Base-by-base conservation (phyloP, 495 filamentous ascomycete genomes). In the Durotheca rogersii region DNA sequence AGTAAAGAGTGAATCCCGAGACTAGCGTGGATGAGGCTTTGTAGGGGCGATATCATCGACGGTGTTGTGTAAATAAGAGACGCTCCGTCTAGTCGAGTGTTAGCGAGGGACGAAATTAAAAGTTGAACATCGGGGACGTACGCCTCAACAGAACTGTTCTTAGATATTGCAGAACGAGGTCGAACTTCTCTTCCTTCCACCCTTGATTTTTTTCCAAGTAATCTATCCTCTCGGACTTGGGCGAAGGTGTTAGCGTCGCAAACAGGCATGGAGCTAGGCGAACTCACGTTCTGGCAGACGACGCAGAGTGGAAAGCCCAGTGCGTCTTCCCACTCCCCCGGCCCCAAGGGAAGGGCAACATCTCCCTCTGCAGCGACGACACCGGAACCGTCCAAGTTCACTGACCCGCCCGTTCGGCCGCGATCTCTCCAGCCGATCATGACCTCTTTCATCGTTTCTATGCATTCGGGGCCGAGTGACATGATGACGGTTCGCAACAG, bases 171-270 rank as follows among this genome's bases (percentile, higher is more conserved):
- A 94, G 75, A 29, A 96, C 84, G 51, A 89, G 88, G 61, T 96
- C 91, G 55, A 96, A 96, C 44, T 93, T 85, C 58, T 93, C 88
- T 70, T 96, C 91, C 60, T 88, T 89, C 90, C 90, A 96, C 7
- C 85, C 80, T 29, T 90, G 84, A 15, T 89, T 88, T 60, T 84
- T 87, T 70, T 96, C 91, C 40, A 96, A 66, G 27, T 81, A 76
- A 60, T 95, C 89, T 64, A 95, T 95, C 61, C 86, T 88, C 62
- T 96, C 89, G 21, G 91, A 87, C 88, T 95, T 52, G 0, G 21
- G 21, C 12, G 7, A 17, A 6, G 4, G 20, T 4, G 48, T 76
- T 47, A 76, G 70, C 47, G 54, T 47, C 14, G 7, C 9, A n/a
- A 16, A 4, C 14, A 3, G 6, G 21, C 23, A 4, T 5, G 7